Evolutionary conservation across 306 rosid genomes (phyloP).

Genomic region (Erythrophleum fordii): DNA sequence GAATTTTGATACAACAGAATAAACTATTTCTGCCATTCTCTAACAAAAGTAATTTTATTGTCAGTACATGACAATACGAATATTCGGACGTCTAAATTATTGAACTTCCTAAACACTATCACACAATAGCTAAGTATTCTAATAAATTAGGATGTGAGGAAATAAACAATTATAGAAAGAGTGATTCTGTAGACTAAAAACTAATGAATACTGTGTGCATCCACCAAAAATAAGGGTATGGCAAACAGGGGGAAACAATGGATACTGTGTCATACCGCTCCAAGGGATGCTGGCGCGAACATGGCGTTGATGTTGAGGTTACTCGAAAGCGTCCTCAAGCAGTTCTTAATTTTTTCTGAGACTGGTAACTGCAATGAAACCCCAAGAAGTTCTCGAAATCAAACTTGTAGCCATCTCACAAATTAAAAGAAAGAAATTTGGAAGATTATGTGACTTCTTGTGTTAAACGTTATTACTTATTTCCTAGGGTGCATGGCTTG

Average conservation of each 20-base stretch:
- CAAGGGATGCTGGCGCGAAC: slow-evolving; percentile 81
- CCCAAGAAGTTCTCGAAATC: background rate
- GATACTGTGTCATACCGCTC: slow-evolving; percentile 60
- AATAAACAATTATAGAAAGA: too few species aligned
- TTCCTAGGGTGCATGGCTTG: background rate
- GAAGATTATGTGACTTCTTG: background rate
- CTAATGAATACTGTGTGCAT: too few species aligned
- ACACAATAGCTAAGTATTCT: too few species aligned
- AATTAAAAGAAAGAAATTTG: background rate
- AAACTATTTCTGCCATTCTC: background rate
- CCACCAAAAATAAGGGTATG: too few species aligned
- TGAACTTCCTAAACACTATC: too few species aligned
- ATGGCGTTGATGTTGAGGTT: slow-evolving; percentile 60
- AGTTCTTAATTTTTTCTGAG: slow-evolving; percentile 42
- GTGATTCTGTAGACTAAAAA: too few species aligned
- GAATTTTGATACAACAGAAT: background rate
- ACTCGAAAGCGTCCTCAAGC: slow-evolving; percentile 28
- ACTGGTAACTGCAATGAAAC: slow-evolving; percentile 46
- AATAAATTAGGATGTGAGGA: too few species aligned
- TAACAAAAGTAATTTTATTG: too few species aligned
- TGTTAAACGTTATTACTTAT: background rate
- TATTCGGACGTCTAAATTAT: too few species aligned
- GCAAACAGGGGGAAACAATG: background rate
- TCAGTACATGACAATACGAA: too few species aligned
- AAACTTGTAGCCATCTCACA: slow-evolving; percentile 2